Conservation (phyloP, 495 filamentous ascomycete species). For the Penicillium roqueforti region DNA sequence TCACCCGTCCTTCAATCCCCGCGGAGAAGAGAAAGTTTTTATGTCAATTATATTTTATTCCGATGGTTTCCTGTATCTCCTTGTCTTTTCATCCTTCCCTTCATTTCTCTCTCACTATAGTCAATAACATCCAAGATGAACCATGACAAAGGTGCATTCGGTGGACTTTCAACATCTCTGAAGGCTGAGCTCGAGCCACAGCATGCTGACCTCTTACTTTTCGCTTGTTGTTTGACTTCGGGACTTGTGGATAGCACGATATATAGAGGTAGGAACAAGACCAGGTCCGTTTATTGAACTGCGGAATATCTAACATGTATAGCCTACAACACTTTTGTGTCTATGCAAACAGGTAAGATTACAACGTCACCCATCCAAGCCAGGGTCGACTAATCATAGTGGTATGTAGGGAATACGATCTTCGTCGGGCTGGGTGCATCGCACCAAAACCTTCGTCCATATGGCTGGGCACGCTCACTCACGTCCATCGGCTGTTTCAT, state of each 20-base stretch:
- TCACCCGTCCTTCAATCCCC: not conserved
- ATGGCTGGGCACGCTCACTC: conserved; percentile 56
- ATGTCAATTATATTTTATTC: not conserved
- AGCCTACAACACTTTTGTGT: conserved; percentile 53
- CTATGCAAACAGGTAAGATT: conserved; percentile 50
- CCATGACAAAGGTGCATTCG: conserved; percentile 2
- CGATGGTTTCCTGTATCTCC: not conserved
- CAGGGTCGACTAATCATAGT: not conserved
- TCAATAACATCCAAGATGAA: conserved; percentile 1
- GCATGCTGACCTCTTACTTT: conserved; percentile 40
- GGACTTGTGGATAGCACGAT: conserved; percentile 50
- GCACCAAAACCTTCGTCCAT: conserved; percentile 45
- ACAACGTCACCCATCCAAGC: not conserved
- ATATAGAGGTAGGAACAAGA: conserved; percentile 35
- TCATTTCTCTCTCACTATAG: not conserved
- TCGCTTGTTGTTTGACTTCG: conserved; percentile 47
- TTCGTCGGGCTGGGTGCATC: conserved; percentile 58
- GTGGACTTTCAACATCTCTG: conserved; percentile 20
- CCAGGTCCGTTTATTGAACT: too few relatives aligned
- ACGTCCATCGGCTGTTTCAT: conserved; percentile 52
- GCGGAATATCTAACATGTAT: conserved; percentile 4
- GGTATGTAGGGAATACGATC: conserved; percentile 51
- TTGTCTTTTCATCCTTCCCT: not conserved
- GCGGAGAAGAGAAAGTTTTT: not conserved
- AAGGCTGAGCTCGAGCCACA: conserved; percentile 31